Percentiles rank a stretch among this genome's conserved stretches.
These are phyloP conservation scores for Haplosporangium sp. DNA, from an alignment of 371 early-diverging fungal species.

Conservation along the genomic window DNA sequence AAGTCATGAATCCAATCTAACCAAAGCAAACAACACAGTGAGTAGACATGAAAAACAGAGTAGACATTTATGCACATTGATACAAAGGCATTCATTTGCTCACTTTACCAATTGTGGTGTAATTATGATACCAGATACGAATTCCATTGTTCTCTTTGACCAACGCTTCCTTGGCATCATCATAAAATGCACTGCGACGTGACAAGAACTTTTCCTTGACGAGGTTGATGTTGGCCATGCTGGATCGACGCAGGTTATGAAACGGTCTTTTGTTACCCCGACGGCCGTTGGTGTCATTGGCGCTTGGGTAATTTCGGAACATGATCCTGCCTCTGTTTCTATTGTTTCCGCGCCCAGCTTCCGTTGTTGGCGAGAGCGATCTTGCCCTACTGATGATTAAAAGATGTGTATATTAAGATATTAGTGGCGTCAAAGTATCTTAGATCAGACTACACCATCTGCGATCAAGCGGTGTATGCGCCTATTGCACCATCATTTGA, in stretches of 20 bases:
- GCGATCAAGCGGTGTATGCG: background rate
- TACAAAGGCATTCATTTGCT: background rate
- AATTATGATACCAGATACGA: conserved; percentile 73
- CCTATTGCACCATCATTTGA: background rate
- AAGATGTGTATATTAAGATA: background rate
- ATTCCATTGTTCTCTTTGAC: conserved; percentile 71
- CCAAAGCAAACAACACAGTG: background rate
- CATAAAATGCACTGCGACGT: conserved; percentile 45
- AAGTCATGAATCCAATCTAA: conserved; percentile 94
- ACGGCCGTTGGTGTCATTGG: background rate
- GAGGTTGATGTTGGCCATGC: conserved; percentile 47
- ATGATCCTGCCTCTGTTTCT: conserved; percentile 24
- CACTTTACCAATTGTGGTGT: conserved; percentile 80
- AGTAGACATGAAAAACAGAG: background rate
- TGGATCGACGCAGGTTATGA: conserved; percentile 39
- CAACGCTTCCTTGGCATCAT: conserved; percentile 67
- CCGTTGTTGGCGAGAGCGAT: conserved; percentile 48
- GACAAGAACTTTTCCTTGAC: conserved; percentile 40
- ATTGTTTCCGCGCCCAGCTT: conserved; percentile 19
- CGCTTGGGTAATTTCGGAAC: conserved; percentile 28
- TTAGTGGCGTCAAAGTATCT: background rate
- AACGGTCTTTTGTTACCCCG: conserved; percentile 24
- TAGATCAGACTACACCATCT: conserved; percentile 23
- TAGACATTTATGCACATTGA: background rate
- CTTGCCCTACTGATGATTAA: conserved; percentile 22